A percentile compares a stretch with the other conserved stretches of the same genome.
phyloP scores from a whole-genome alignment of 345 rosid genomes.

The Ceriops decandra region DNA sequence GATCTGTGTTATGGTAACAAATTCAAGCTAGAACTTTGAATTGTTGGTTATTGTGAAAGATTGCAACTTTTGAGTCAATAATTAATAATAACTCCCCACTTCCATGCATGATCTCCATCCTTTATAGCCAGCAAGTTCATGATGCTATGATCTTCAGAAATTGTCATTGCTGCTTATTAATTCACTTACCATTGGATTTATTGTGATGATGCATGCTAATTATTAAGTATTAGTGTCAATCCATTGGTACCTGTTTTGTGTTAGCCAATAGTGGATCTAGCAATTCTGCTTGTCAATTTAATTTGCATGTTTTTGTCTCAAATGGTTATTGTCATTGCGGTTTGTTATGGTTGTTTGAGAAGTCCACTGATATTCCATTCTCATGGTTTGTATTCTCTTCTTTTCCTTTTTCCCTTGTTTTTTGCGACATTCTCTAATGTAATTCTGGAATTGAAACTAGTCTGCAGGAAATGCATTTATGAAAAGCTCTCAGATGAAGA shows the following conservation, averaged over 20 bases:
- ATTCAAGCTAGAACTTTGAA: not conserved
- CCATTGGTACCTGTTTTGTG: not conserved
- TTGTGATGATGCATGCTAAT: not conserved
- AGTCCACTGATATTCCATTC: not conserved
- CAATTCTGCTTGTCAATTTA: not conserved
- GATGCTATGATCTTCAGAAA: not conserved
- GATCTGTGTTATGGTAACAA: not conserved
- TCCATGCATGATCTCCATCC: not conserved
- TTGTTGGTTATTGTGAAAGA: not conserved
- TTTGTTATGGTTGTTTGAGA: not conserved
- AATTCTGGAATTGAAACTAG: constrained; percentile 33
- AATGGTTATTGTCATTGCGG: not conserved
- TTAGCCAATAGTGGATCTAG: not conserved
- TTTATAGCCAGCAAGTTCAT: not conserved
- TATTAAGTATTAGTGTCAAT: not conserved
- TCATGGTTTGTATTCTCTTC: not conserved
- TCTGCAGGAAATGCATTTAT: constrained; percentile 74
- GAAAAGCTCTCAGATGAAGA: constrained; percentile 67
- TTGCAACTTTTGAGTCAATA: not conserved
- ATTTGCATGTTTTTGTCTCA: not conserved
- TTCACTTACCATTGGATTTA: not conserved
- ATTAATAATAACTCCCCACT: not conserved
- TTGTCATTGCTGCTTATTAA: not conserved
- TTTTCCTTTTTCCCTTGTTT: not conserved
- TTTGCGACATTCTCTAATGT: constrained; percentile 10